These are phyloP conservation scores for Phytophthora pseudosyringae DNA, from an alignment of 352 stramenopile species.

Conservation along the genomic window DNA sequence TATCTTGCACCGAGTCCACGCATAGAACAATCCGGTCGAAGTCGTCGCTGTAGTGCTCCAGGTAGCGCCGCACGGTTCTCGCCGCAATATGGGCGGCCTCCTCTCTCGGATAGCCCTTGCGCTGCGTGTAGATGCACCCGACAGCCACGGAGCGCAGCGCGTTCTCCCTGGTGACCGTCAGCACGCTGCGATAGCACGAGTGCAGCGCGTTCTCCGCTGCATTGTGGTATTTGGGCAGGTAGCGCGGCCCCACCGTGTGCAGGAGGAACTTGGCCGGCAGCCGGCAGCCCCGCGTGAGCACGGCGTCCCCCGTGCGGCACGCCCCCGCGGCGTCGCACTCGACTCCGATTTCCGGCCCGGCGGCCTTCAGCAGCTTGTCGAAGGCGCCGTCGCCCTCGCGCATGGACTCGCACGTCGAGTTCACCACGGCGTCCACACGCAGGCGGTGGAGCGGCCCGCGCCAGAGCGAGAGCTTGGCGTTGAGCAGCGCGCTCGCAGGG, in stretches of 20 bases:
- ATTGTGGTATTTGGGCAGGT: conserved; percentile 77
- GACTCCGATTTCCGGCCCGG: conserved; percentile 73
- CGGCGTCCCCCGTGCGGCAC: conserved; percentile 85
- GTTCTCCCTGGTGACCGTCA: conserved; percentile 75
- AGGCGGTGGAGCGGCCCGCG: conserved; percentile 59
- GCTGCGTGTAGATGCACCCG: conserved; percentile 75
- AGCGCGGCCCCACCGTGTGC: conserved; percentile 89
- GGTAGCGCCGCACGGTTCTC: conserved; percentile 73
- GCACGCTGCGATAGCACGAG: conserved; percentile 72
- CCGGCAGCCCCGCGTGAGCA: conserved; percentile 80
- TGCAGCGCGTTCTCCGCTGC: conserved; percentile 86
- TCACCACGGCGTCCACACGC: conserved; percentile 76
- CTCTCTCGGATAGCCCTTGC: conserved; percentile 81
- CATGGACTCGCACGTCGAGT: conserved; percentile 81
- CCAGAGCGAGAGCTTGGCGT: conserved; percentile 65
- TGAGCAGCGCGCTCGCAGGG: conserved; percentile 36
- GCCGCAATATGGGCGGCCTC: conserved; percentile 78
- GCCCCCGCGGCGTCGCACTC: conserved; percentile 64
- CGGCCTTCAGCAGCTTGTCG: conserved; percentile 69
- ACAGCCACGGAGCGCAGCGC: conserved; percentile 69
- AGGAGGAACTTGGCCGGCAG: conserved; percentile 77
- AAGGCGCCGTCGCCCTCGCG: conserved; percentile 67
- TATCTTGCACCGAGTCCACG: conserved; percentile 67
- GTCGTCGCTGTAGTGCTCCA: conserved; percentile 70
- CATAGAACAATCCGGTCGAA: conserved; percentile 76